Conservation (phyloP, 1,284 basidiomycete species). For the Ustilago sp. region DNA sequence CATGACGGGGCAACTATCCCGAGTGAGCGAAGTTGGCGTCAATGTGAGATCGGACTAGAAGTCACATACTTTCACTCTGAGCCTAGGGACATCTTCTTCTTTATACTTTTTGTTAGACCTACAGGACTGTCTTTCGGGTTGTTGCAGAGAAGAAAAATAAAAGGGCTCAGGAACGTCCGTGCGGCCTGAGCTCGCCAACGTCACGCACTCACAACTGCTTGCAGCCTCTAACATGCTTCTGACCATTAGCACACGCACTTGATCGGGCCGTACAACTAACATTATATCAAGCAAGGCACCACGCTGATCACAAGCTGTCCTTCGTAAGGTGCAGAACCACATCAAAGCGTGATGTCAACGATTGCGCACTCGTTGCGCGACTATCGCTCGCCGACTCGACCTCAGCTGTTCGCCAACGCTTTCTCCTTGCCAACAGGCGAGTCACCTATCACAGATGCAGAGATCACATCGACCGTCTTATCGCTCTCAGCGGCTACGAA, state of each 20-base stretch:
- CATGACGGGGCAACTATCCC: no score
- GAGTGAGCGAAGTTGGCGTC: no score
- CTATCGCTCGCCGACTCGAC: slow-evolving; percentile 64
- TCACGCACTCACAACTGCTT: neutral
- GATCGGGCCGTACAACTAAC: no score
- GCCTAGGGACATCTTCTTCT: no score
- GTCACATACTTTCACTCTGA: no score
- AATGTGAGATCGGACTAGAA: no score
- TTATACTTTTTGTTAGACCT: neutral
- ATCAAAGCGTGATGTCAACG: slow-evolving; percentile 60
- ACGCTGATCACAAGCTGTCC: neutral
- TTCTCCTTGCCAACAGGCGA: slow-evolving; percentile 62
- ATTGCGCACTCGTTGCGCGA: slow-evolving; percentile 69
- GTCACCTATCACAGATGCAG: slow-evolving; percentile 58
- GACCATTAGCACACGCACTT: no score
- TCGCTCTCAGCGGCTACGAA: slow-evolving; percentile 60
- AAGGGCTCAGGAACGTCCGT: neutral
- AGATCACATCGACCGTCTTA: slow-evolving; percentile 64
- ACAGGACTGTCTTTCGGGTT: neutral
- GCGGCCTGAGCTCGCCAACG: neutral
- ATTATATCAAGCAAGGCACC: no score
- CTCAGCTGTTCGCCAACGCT: slow-evolving; percentile 60
- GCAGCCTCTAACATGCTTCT: neutral
- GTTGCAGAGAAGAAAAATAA: no score
- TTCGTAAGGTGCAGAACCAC: no score